Percentiles rank a stretch among this genome's conserved stretches.
phyloP scores from a whole-genome alignment of 495 filamentous ascomycete genomes.

The Penicillium turbatum region DNA sequence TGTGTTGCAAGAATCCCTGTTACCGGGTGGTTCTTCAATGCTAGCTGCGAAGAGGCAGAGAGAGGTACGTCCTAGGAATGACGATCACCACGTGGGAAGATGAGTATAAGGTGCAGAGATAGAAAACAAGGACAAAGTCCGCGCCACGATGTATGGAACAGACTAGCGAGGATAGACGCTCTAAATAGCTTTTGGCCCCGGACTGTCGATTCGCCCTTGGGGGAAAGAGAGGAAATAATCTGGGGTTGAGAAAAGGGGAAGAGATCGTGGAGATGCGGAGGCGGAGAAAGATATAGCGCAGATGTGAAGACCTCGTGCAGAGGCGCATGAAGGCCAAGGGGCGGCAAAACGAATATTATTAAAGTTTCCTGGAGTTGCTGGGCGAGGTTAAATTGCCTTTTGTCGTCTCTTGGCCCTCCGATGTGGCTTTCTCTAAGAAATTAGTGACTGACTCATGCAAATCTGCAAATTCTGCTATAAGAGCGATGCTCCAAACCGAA shows the following conservation, averaged over 20 bases:
- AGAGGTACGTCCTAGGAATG: not conserved
- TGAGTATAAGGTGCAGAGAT: not conserved
- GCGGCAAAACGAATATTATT: slow-evolving; percentile 13
- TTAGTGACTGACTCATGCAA: not conserved
- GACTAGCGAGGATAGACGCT: slow-evolving; percentile 8
- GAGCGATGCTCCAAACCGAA: not conserved
- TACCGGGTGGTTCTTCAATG: slow-evolving; percentile 8
- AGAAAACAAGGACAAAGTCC: not conserved
- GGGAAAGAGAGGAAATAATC: slow-evolving; percentile 17
- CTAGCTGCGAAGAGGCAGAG: slow-evolving; percentile 2
- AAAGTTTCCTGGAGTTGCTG: slow-evolving; percentile 1
- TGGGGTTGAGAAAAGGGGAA: slow-evolving; percentile 14
- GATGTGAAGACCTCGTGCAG: not conserved
- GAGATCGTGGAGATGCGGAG: slow-evolving; percentile 19
- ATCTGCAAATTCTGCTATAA: slow-evolving; percentile 7
- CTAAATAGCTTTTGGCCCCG: slow-evolving; percentile 26
- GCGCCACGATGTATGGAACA: not conserved
- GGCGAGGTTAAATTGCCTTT: not conserved
- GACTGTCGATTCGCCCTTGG: slow-evolving; percentile 7
- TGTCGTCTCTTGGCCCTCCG: slow-evolving; percentile 5
- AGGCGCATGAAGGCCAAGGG: slow-evolving; percentile 3
- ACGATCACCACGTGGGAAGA: not conserved
- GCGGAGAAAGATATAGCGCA: slow-evolving; percentile 30
- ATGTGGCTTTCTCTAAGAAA: not conserved
- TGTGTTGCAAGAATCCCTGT: not conserved